Evolutionary conservation across 169 alveolate species (phyloP).

Genomic region (Neospora caninum): DNA sequence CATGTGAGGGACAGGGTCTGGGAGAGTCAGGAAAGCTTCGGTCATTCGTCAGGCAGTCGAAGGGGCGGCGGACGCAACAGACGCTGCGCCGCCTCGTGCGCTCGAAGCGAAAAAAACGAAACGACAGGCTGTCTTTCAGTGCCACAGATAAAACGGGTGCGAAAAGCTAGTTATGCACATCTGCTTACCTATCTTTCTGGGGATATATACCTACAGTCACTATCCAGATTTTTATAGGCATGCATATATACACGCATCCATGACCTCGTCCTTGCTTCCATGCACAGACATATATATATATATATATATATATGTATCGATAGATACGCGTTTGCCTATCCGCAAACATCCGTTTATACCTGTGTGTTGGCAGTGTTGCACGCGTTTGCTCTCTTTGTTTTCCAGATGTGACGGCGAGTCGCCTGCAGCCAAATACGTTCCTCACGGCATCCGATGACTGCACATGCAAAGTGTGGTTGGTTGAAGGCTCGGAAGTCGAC

Average conservation of each 20-base stretch:
- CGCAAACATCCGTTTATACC: neutral
- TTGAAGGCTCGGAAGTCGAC: neutral
- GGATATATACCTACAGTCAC: neutral
- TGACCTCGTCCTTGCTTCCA: too few species aligned
- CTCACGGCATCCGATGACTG: conserved; percentile 24
- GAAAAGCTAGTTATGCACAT: too few species aligned
- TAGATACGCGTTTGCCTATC: neutral
- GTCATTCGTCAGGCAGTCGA: too few species aligned
- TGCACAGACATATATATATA: neutral
- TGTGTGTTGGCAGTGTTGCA: neutral
- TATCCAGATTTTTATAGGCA: neutral
- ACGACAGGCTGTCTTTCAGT: too few species aligned
- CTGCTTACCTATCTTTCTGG: neutral
- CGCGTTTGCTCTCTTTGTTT: neutral
- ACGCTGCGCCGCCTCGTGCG: too few species aligned
- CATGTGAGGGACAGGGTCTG: too few species aligned
- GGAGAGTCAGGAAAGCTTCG: too few species aligned
- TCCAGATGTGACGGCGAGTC: conserved; percentile 17
- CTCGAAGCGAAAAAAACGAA: too few species aligned
- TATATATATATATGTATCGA: neutral
- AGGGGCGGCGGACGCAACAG: too few species aligned
- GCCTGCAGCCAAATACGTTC: neutral
- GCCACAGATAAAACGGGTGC: too few species aligned
- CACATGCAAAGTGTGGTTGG: conserved; percentile 9
- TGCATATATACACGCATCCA: neutral